Percentiles rank a stretch among this genome's conserved stretches.
Conservation (phyloP, 2,329 filamentous ascomycete species). For the Tolypocladium album region DNA sequence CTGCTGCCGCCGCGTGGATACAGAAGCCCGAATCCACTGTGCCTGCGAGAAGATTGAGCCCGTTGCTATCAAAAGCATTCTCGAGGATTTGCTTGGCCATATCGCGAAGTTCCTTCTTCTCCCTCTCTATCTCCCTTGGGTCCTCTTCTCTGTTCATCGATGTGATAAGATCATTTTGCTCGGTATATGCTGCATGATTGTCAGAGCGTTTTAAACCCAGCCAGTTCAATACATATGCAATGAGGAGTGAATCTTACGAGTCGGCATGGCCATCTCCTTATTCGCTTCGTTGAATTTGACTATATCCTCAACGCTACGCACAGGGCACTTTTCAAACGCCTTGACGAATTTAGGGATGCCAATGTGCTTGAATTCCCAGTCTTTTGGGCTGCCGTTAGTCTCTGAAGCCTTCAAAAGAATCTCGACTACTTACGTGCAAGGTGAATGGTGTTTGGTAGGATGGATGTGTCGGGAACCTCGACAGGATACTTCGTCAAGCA, state of each 20-base stretch:
- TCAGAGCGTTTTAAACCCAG: neutral
- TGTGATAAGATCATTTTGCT: neutral
- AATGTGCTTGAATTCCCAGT: neutral
- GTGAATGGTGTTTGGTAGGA: neutral
- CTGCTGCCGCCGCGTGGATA: neutral
- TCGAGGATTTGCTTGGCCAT: neutral
- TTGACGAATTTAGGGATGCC: neutral
- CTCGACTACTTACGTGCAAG: neutral
- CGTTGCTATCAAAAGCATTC: neutral
- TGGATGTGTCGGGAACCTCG: neutral
- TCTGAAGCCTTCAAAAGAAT: neutral
- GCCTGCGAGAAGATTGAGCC: neutral
- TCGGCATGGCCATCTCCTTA: neutral
- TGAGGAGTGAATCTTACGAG: neutral
- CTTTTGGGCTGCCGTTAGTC: neutral
- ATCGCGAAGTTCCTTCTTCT: neutral
- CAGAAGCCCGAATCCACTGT: neutral
- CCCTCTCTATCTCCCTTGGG: neutral
- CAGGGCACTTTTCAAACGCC: neutral
- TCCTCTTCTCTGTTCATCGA: neutral
- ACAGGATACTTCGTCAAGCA: neutral
- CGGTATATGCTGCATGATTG: neutral
- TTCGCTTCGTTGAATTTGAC: neutral
- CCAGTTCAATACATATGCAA: neutral
- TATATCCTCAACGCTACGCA: neutral